Base-by-base conservation (phyloP, 345 rosid genomes). In the Passiflora organensis region DNA sequence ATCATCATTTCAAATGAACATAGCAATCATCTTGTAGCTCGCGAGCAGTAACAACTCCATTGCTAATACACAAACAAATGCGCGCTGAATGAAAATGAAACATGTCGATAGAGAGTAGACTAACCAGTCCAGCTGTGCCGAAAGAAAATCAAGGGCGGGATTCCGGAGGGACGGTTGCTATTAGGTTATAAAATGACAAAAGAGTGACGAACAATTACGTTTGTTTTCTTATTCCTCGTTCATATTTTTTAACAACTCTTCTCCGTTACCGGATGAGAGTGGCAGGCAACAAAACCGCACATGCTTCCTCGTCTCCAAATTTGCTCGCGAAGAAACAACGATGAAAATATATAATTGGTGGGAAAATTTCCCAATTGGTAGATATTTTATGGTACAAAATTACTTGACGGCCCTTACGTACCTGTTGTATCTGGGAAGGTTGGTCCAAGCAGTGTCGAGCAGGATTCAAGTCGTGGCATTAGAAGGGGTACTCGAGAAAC, bases 121-220 rank as follows among this genome's bases (percentile, higher is more conserved):
- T 67, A 49, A 74, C 83, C 34, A 77, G 72, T 65, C 73, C 72
- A 65, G 50, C 53, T 56, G 50, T 28, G 45, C 66, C 56, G 22
- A 9, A 41, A 44, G 4, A 44, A 61, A 55, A 56, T 25, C 69
- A 56, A 50, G 14, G 70, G 70, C 70, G 63, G 72, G 66, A 53
- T 53, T 41, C 13, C 63, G 47, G 59, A 63, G 58, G 51, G 23
- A 38, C 13, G 20, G 36, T 43, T 6, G 10, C 5, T 28, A 28
- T 32, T 34, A 32, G 51, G 28, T 65, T 39, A 58, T 72, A 66
- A 57, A 68, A 72, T 34, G 76, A 63, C 57, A 23, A 39, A 36
- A 52, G 53, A 66, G 46, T 44, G 46, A 65, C 54, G 43, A 59
- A 55, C 8, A 28, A 8, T 28, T 28, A 8, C 8, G 34, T 8